A percentile compares a stretch with the other conserved stretches of the same genome.
phyloP scores from a whole-genome alignment of 2,329 filamentous ascomycete species.

The Trichoderma sp. region DNA sequence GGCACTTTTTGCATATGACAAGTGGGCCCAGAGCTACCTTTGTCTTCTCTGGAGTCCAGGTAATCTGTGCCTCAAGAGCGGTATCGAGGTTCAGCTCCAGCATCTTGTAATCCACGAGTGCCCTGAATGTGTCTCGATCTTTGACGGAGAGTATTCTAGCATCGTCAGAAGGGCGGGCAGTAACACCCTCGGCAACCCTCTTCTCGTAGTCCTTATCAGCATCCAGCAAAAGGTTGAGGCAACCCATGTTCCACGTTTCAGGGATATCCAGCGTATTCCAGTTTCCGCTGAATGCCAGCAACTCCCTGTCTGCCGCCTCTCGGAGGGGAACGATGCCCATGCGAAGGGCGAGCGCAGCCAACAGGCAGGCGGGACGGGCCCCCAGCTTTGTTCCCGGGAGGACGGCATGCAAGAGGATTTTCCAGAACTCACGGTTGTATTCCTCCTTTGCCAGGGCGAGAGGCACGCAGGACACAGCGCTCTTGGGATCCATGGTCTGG shows the following conservation, averaged over 20 bases:
- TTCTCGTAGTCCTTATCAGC: slow-evolving; percentile 42
- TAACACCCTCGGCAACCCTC: slow-evolving; percentile 31
- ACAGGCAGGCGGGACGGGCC: slow-evolving; percentile 45
- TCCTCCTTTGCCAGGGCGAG: slow-evolving; percentile 41
- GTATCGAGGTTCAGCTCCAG: slow-evolving; percentile 49
- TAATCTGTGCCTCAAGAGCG: slow-evolving; percentile 43
- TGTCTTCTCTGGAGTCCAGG: slow-evolving; percentile 49
- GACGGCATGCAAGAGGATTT: slow-evolving; percentile 49
- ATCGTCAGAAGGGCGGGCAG: slow-evolving; percentile 18
- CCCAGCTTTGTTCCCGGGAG: slow-evolving; percentile 51
- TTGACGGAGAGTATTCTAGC: slow-evolving; percentile 35
- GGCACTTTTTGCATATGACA: slow-evolving; percentile 43
- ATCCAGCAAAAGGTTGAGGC: slow-evolving; percentile 48
- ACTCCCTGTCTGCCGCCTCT: slow-evolving; percentile 43
- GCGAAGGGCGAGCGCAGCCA: slow-evolving; percentile 50
- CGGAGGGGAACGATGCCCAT: slow-evolving; percentile 48
- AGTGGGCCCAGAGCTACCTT: slow-evolving; percentile 45
- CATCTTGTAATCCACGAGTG: slow-evolving; percentile 48
- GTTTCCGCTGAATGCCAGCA: slow-evolving; percentile 42
- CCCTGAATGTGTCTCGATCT: slow-evolving; percentile 46
- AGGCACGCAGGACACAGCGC: slow-evolving; percentile 46
- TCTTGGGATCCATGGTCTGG: slow-evolving; percentile 27
- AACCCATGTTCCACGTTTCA: slow-evolving; percentile 52
- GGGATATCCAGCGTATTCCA: slow-evolving; percentile 52
- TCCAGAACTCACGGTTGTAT: slow-evolving; percentile 47